Evolutionary conservation across 2,329 filamentous ascomycete genomes (phyloP), one percentile per base, ranked within the genome.

Genomic region (Fusarium lateritium): DNA sequence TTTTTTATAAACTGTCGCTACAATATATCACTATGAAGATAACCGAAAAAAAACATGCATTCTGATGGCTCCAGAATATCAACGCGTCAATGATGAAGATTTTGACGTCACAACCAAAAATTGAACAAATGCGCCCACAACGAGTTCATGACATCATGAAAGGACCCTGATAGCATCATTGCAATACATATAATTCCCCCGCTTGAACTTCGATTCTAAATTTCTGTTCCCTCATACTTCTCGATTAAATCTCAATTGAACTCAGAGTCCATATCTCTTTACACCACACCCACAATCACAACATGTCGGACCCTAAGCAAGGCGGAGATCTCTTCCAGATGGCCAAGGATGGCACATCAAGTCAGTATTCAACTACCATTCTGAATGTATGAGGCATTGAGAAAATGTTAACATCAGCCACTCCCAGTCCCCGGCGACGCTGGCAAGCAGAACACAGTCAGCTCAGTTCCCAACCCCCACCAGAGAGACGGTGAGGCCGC

Each of bases 261-360:
- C 5, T 13, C 5, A 13, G 5, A 13, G 3, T 31, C 28, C 28
- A 31, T 31, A 31, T 11, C 13, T 13, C 28, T 21, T 6, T 2
- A 24, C 8, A 24, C 10, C 3, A 7, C 9, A 24, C 6, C 10
- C 14, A 2, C 11, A 33, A 19, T 31, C 6, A 3, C 56, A 34
- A 43, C 0, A 67, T 67, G 65, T 64, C 65, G 15, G 19, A 47
- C 43, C 15, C 65, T 3, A 67, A 67, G 21, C 26, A 67, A 64
- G 65, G 65, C 26, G 58, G 58, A 9, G 63, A 67, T 26, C 65
- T 67, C 38, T 64, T 67, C 5, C 34, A 67, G 5, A 67, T 67
- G 58, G 65, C 63, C 53, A 67, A 67, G 5, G 58, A 67, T n/a
- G 65, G 65, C 14, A 67, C 58, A 26, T 44, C 44, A 2, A 64